Base-by-base conservation (phyloP, 2,329 filamentous ascomycete species). In the Cadophora gregata region DNA sequence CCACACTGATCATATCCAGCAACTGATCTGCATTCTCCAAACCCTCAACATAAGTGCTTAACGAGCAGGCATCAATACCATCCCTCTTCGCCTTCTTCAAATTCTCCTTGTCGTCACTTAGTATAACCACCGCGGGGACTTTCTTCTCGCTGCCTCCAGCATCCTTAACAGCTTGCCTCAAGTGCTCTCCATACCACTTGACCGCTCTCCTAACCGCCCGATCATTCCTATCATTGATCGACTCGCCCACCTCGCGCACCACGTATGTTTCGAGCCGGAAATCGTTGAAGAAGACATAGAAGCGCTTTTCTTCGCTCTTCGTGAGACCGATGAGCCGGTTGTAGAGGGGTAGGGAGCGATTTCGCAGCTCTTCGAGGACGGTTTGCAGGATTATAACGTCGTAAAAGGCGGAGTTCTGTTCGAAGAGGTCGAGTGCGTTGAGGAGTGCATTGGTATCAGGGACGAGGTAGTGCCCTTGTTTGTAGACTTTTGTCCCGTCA, bases 271-370 rank as follows among this genome's bases (percentile, higher is more conserved):
- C 96, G 47, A 94, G 83, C 61, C 95, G 88, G 77, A 99, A 99
- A 75, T 99, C 96, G 78, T 99, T 99, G 86, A 98, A 98, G 79
- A 99, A 99, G 62, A 99, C 93, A 76, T 98, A 97, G 78, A 97
- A 98, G 63, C 95, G 89, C 83, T 99, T 99, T 71, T 97, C 93
- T 74, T 97, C 93, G 76, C 95, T 97, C 80, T 95, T 97, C 47
- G 94, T 97, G 70, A 99, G 83, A 25, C 91, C 89, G 72, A 98
- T 88, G 59, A 99, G 83, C 47, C 96, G 92, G 79, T 97, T 97
- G 82, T 98, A 99, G 45, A 99, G 87, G 50, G 96, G 96, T 68
- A 98, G 80, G 14, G 95, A 98, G 73, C 94, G 88, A 78, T 97
- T 97, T 77, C 93, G 92, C 67, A 99, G 86, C 81, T 99, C 96